A percentile compares a stretch with the other conserved stretches of the same genome.
Conservation (phyloP, 495 filamentous ascomycete species). For the Glarea lozoyensis region DNA sequence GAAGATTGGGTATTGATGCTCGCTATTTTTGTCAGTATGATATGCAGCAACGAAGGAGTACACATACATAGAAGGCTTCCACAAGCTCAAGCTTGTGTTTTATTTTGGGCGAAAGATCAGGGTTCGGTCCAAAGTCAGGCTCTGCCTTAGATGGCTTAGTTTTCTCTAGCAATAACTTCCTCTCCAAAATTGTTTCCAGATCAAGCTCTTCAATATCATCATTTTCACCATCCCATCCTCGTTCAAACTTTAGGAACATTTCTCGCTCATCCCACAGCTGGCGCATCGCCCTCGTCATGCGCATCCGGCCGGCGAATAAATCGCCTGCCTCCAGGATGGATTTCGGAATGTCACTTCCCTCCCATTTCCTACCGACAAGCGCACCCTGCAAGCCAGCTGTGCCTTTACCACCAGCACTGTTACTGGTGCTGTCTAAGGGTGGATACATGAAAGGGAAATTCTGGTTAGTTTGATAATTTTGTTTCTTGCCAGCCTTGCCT, state of each 20-base stretch:
- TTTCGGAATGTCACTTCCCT: slow-evolving; percentile 81
- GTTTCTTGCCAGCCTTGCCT: slow-evolving; percentile 93
- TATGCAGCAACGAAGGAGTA: neutral
- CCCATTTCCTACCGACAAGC: slow-evolving; percentile 74
- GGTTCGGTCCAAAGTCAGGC: slow-evolving; percentile 45
- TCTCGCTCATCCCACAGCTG: slow-evolving; percentile 95
- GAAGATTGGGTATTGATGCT: slow-evolving; percentile 70
- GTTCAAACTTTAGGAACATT: slow-evolving; percentile 79
- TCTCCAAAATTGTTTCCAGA: slow-evolving; percentile 28
- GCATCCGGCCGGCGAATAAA: slow-evolving; percentile 78
- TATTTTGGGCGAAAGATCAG: slow-evolving; percentile 30
- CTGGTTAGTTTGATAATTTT: slow-evolving; percentile 98
- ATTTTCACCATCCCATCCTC: slow-evolving; percentile 63
- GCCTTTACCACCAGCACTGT: slow-evolving; percentile 80
- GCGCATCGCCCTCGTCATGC: slow-evolving; percentile 81
- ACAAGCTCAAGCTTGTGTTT: slow-evolving; percentile 64
- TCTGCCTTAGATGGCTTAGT: slow-evolving; percentile 23
- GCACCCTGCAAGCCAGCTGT: slow-evolving; percentile 64
- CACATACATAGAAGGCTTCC: slow-evolving; percentile 76
- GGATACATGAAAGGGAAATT: slow-evolving; percentile 98
- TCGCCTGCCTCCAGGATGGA: slow-evolving; percentile 94
- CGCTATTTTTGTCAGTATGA: slow-evolving; percentile 39
- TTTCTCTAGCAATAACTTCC: slow-evolving; percentile 23
- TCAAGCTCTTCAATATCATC: slow-evolving; percentile 44
- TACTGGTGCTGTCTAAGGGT: slow-evolving; percentile 72